Conservation (phyloP, 2,329 filamentous ascomycete genomes). For the Fusarium foetens region DNA sequence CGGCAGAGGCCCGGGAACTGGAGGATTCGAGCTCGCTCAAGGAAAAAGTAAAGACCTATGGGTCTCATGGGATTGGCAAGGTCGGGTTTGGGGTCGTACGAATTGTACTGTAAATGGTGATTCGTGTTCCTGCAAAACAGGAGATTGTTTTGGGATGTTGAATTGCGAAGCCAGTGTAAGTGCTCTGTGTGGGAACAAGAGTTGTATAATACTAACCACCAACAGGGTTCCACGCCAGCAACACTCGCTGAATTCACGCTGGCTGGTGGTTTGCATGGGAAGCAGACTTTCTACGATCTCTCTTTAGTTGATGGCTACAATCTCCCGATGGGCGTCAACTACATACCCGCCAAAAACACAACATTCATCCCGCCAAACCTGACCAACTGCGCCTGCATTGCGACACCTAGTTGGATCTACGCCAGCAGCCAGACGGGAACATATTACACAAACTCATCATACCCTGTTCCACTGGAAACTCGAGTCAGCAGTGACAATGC, state of each 20-base stretch:
- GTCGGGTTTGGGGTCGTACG: conserved; percentile 83
- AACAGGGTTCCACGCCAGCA: conserved; percentile 76
- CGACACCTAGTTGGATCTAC: conserved; percentile 71
- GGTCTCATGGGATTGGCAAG: conserved; percentile 80
- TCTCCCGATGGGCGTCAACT: conserved; percentile 72
- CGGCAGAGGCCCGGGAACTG: conserved; percentile 72
- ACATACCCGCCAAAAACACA: conserved; percentile 69
- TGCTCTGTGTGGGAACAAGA: neutral
- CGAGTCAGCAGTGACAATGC: conserved; percentile 66
- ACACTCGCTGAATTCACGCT: conserved; percentile 86
- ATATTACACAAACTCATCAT: conserved; percentile 71
- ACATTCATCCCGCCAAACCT: conserved; percentile 78
- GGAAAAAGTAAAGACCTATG: conserved; percentile 69
- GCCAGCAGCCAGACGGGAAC: conserved; percentile 63
- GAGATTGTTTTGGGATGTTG: conserved; percentile 78
- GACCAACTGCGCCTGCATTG: conserved; percentile 81
- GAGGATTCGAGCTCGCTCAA: conserved; percentile 73
- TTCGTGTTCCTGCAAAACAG: conserved; percentile 76
- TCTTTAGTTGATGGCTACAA: conserved; percentile 89
- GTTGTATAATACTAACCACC: conserved; percentile 1
- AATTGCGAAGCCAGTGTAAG: conserved; percentile 76
- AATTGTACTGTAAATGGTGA: conserved; percentile 81
- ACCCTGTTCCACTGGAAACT: conserved; percentile 74
- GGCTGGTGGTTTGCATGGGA: conserved; percentile 67
- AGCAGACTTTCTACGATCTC: conserved; percentile 84